phyloP scores from a whole-genome alignment of 345 rosid genomes.

The Euphorbia tirucalli region DNA sequence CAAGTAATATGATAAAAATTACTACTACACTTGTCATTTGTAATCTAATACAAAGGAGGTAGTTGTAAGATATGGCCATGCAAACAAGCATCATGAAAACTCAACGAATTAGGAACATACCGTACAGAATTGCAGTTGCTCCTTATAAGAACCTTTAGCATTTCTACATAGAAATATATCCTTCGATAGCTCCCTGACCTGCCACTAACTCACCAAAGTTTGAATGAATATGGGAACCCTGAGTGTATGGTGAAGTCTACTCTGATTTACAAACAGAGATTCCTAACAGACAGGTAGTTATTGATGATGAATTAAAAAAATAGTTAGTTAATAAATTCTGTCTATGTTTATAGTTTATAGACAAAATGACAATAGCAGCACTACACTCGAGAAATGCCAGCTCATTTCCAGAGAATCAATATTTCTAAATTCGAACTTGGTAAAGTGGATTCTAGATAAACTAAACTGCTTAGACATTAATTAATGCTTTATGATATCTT shows the following conservation, averaged over 20 bases:
- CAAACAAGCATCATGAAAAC: slow-evolving; percentile 25
- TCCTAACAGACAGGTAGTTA: slow-evolving; percentile 14
- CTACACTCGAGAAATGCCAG: background rate
- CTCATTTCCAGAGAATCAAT: slow-evolving; percentile 6
- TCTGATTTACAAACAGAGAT: slow-evolving; percentile 20
- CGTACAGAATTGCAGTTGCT: slow-evolving; percentile 45
- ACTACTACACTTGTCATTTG: slow-evolving; percentile 24
- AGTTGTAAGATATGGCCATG: slow-evolving; percentile 19
- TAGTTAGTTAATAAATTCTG: background rate
- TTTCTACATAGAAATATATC: slow-evolving; percentile 53
- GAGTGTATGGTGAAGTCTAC: slow-evolving; percentile 5
- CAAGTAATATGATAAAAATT: slow-evolving; percentile 36
- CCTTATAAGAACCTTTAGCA: slow-evolving; percentile 40
- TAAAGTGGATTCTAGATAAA: slow-evolving; percentile 11
- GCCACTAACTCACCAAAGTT: slow-evolving; percentile 67
- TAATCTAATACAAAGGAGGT: slow-evolving; percentile 17
- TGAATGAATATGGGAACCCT: slow-evolving; percentile 35
- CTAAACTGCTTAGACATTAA: slow-evolving; percentile 6
- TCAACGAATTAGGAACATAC: slow-evolving; percentile 52
- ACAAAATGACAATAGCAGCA: background rate
- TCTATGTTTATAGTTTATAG: background rate
- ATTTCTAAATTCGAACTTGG: slow-evolving; percentile 8
- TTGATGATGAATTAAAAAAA: background rate
- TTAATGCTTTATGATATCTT: background rate
- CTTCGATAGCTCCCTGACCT: slow-evolving; percentile 78